These are phyloP conservation scores for Paradendryphiella salina DNA, from an alignment of 2,329 filamentous ascomycete species.

Conservation along the genomic window DNA sequence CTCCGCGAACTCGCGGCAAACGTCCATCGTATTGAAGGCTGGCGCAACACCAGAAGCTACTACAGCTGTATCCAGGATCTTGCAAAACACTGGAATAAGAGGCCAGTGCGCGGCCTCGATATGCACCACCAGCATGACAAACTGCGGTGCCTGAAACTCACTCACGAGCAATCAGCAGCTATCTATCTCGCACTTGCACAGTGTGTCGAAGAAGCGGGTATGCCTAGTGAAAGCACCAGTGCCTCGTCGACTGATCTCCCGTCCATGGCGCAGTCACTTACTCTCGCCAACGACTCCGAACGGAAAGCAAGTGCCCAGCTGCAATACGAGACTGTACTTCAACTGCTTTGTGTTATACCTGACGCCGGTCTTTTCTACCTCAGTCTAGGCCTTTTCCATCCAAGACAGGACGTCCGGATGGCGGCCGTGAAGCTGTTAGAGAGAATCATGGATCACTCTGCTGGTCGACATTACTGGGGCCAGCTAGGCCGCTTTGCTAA, in stretches of 20 bases:
- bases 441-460: conserved; percentile 81
- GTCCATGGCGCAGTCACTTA: conserved; percentile 26
- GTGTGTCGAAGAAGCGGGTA: conserved; percentile 61
- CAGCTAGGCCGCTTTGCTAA: conserved; percentile 85
- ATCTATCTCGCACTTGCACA: conserved; percentile 82
- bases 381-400: conserved; percentile 88
- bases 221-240: conserved; percentile 16
- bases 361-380: conserved; percentile 91
- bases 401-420: conserved; percentile 75
- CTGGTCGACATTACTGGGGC: conserved; percentile 90
- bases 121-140: conserved; percentile 92
- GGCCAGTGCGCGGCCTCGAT: conserved; percentile 79
- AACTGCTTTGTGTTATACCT: conserved; percentile 78
- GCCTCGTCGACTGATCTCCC: conserved; percentile 27
- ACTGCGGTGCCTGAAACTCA: conserved; percentile 78
- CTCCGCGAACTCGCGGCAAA: conserved; percentile 87
- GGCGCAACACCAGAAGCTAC: conserved; percentile 93
- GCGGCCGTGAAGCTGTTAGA: conserved; percentile 79
- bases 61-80: conserved; percentile 82
- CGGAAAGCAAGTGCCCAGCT: conserved; percentile 31
- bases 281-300: conserved; percentile 32
- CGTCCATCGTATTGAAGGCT: conserved; percentile 90
- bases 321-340: conserved; percentile 47
- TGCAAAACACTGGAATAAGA: conserved; percentile 42
- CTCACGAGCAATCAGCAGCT: conserved; percentile 73